Base-by-base conservation (phyloP, 305 asterid species). In the Fraxinus albicans region DNA sequence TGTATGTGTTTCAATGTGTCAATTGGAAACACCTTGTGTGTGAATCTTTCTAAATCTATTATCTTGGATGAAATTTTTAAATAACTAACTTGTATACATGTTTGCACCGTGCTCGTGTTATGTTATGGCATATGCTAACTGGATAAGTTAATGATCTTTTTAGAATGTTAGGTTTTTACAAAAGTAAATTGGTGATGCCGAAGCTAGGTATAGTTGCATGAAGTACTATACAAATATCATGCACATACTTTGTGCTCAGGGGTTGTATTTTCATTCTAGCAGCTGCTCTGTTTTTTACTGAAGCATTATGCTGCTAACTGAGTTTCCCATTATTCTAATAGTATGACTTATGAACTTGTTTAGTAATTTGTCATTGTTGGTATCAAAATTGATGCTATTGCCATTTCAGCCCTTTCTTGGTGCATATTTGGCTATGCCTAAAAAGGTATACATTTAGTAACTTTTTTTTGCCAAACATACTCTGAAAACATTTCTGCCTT, bases 91-190 rank as follows among this genome's bases (percentile, higher is more conserved):
- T 27, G 19, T 53, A 29, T 27, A n/a, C 7, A 2, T 31, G 36
- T 44, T 35, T 10, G 3, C 12, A 25, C 9, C 21, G 13, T 10
- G 15, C 21, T 17, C 5, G 25, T 69, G 67, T 21, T 69, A n/a
- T 40, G 77, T 63, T 60, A 10, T 82, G 78, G 78, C 81, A 40
- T 53, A 17, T 81, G 73, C 73, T 60, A 74, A 55, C 31, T 82
- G 58, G 77, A 31, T 50, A 76, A 69, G 67, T 76, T 29, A 53
- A 53, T 67, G 73, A 29, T 40, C 42, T n/a, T 74, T 33, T 8
- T 40, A 63, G 19, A n/a, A 34, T 55, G 79, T 55, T 69, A 31
- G 47, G 33, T 77, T 82, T 72, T 23, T 17, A 21, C 58, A 35
- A 63, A 58, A 40, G 53, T 76, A 86, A 47, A 47, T 53, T 73